A percentile compares a stretch with the other conserved stretches of the same genome.
Conservation (phyloP, 108 stramenopile species). For the Aurantiochytrium sp. region DNA sequence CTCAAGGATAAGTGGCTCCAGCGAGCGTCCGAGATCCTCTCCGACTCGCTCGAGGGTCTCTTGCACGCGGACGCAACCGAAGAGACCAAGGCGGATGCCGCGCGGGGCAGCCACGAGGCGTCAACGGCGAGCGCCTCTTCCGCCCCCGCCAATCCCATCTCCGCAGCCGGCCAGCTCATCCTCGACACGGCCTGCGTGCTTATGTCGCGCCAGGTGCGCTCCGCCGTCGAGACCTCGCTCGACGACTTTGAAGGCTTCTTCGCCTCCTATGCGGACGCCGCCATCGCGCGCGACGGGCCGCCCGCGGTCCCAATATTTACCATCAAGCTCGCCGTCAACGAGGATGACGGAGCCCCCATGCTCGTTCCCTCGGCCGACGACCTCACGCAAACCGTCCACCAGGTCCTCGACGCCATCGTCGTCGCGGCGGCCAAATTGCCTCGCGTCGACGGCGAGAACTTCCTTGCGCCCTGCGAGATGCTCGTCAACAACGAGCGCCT, state of each 20-base stretch:
- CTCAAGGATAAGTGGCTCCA: constrained; percentile 23
- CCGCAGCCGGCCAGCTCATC: constrained; percentile 30
- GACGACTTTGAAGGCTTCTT: constrained; percentile 36
- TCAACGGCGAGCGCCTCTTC: too few species aligned
- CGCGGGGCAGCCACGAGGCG: too few species aligned
- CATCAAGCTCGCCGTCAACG: not conserved
- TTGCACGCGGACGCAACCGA: not conserved
- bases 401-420: not conserved
- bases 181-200: constrained; percentile 48
- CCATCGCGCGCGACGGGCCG: not conserved
- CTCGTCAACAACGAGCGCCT: not conserved
- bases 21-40: not conserved
- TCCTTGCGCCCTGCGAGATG: constrained; percentile 25
- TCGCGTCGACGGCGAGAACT: constrained; percentile 14
- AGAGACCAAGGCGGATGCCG: not conserved
- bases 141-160: too few species aligned
- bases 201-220: constrained; percentile 53
- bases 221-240: constrained; percentile 29
- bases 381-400: not conserved
- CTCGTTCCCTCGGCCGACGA: constrained; percentile 6
- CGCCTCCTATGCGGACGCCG: not conserved
- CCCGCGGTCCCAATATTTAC: not conserved
- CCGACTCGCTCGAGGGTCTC: not conserved
- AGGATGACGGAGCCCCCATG: not conserved
- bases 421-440: not conserved